Conservation (phyloP, 345 rosid species). For the Alliaria petiolata region DNA sequence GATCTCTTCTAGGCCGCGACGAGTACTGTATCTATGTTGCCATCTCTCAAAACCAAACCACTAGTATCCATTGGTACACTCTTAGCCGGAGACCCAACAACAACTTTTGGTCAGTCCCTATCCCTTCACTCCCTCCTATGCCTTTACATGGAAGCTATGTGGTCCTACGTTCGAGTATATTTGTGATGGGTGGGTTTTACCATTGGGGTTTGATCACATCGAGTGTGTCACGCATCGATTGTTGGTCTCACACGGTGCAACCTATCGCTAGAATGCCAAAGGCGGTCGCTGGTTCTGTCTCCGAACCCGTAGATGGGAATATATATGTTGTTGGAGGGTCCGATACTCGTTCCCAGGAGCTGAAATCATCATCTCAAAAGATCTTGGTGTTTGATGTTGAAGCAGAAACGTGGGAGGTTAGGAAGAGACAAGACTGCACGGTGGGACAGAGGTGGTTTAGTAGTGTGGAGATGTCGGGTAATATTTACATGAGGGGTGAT, state of each 20-base stretch:
- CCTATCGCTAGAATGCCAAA: not conserved
- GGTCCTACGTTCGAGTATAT: not conserved
- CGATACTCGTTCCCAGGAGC: not conserved
- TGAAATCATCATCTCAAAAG: not conserved
- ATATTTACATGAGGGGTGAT: not conserved
- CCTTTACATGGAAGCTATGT: conserved; percentile 10
- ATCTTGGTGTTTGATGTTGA: conserved; percentile 1
- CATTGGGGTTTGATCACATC: not conserved
- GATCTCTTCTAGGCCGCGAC: not conserved
- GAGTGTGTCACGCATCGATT: not conserved
- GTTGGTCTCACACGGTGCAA: not conserved
- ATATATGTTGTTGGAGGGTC: conserved; percentile 11
- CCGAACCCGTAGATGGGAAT: not conserved
- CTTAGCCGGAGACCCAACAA: conserved; percentile 2
- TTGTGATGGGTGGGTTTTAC: not conserved
- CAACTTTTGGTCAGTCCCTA: not conserved
- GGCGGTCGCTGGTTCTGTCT: not conserved
- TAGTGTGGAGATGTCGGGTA: conserved; percentile 4
- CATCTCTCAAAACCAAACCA: not conserved
- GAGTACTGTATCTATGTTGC: conserved; percentile 1
- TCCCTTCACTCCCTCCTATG: conserved; percentile 11
- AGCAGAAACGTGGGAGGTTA: not conserved
- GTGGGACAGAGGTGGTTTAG: not conserved
- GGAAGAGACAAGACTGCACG: not conserved
- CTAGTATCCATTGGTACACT: not conserved